Percentiles rank a stretch among this genome's conserved stretches.
phyloP scores from a whole-genome alignment of 2,329 filamentous ascomycete genomes.

The Paecilomyces formosus region DNA sequence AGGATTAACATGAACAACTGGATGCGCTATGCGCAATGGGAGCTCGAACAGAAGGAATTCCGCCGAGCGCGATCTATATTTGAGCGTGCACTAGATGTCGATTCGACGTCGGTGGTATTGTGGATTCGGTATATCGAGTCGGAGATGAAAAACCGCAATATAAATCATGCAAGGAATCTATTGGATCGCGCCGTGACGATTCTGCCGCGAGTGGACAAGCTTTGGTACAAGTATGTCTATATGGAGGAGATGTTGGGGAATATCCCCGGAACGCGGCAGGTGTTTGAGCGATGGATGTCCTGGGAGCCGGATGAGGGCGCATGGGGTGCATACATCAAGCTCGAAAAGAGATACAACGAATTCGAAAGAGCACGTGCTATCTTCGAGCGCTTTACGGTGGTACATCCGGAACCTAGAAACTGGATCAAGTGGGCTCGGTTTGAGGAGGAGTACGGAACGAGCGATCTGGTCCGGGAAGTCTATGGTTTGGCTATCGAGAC shows the following conservation, averaged over 20 bases:
- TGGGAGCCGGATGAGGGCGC: conserved; percentile 97
- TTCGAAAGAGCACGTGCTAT: conserved; percentile 84
- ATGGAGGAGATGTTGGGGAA: conserved; percentile 98
- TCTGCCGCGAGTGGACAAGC: conserved; percentile 82
- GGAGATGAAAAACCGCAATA: conserved; percentile 92
- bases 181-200: conserved; percentile 92
- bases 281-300: conserved; percentile 97
- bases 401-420: conserved; percentile 89
- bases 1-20: conserved; percentile 96
- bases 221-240: conserved; percentile 99
- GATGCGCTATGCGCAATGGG: conserved; percentile 96
- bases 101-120: conserved; percentile 74
- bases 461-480: conserved; percentile 83
- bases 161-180: conserved; percentile 92
- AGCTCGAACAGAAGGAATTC: conserved; percentile 97
- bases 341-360: conserved; percentile 92
- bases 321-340: conserved; percentile 92
- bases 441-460: conserved; percentile 91
- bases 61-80: conserved; percentile 86
- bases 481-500: conserved; percentile 84
- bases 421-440: conserved; percentile 99
- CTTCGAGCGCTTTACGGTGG: conserved; percentile 80
- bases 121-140: conserved; percentile 94
- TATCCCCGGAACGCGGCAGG: conserved; percentile 80
- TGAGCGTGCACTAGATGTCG: conserved; percentile 87